Evolutionary conservation across 2,329 filamentous ascomycete species (phyloP), one percentile per base, ranked within the genome.

Genomic region (Penicillium vulpinum): DNA sequence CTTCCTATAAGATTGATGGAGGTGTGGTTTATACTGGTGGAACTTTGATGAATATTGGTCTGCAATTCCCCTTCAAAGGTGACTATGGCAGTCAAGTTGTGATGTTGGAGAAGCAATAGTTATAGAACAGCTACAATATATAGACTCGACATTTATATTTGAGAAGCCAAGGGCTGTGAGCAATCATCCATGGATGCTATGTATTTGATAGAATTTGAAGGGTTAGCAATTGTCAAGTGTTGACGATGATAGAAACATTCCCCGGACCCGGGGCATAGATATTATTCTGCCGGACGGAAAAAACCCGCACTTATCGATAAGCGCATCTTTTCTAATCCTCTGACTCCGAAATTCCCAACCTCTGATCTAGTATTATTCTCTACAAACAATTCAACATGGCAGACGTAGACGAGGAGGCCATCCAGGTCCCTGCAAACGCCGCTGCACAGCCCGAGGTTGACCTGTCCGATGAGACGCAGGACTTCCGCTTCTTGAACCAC

Each of bases 391-490:
- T 43, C 57, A 65, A 28, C 35, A 79, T 79, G 77, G 76, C 75
- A 3, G 77, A 79, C 63, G 71, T 70, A 53, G 77, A 79, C 50
- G 77, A 79, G 63, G 77, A 77, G 50, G 70, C 65, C 36, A 69
- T 78, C 38, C 67, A 69, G 39, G 65, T 67, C 28, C 67, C 66
- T 9, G 65, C 69, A 4, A 64, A 65, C 46, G 67, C 67, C 51
- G 58, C 67, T 16, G 57, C 73, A 8, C 68, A 73, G 54, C 62
- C 70, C n/a, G 86, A 89, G 55, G 81, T 85, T 46, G 85, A 86
- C 60, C 81, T 87, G 51, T 88, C 88, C 39, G 92, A 96, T 66
- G 89, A 92, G 72, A 85, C 88, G 2, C 91, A 92, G 68, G 93
- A 97, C 76, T 97, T 93, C 74, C 88, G 90, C 62, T 88, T 92